phyloP scores from a whole-genome alignment of 129 eudicot species.

The Pulicaria dysenterica region DNA sequence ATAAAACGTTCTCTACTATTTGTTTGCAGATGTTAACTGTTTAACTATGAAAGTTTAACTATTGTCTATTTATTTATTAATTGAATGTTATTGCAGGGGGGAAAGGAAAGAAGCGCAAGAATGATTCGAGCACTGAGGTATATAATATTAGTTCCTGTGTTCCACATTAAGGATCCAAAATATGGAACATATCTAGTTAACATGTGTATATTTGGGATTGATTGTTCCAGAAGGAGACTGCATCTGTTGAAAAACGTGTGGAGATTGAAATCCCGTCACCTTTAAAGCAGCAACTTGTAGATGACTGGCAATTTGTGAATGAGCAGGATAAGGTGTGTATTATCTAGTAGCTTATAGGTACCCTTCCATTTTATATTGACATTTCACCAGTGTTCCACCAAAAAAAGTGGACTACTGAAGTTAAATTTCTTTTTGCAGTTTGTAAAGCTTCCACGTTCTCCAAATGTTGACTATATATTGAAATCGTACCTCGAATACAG shows the following conservation, averaged over 20 bases:
- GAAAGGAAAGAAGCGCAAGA: conserved; percentile 89
- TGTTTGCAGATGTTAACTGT: conserved; percentile 12
- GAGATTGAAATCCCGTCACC: conserved; percentile 74
- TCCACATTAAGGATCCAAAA: conserved; percentile 7
- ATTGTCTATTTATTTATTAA: conserved; percentile 3
- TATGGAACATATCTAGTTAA: conserved; percentile 16
- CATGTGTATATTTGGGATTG: conserved; percentile 9
- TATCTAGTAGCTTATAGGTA: conserved; percentile 9
- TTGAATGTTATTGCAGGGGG: conserved; percentile 42
- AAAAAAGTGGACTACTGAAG: background rate
- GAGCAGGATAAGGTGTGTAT: conserved; percentile 70
- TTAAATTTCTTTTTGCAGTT: conserved; percentile 46
- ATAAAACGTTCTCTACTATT: background rate
- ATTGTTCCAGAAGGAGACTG: conserved; percentile 57
- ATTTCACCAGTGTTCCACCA: background rate
- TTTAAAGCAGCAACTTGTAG: conserved; percentile 83
- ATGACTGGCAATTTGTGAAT: conserved; percentile 78
- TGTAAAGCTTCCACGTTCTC: conserved; percentile 76
- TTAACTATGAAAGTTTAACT: background rate
- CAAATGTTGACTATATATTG: conserved; percentile 62
- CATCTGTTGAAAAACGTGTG: conserved; percentile 50
- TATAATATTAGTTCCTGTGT: background rate
- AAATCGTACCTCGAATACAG: conserved; percentile 52
- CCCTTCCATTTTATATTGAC: background rate
- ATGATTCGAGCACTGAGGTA: conserved; percentile 76